These are phyloP conservation scores for Plasmodium yoelii DNA, from an alignment of 169 alveolate genomes.

Conservation along the genomic window DNA sequence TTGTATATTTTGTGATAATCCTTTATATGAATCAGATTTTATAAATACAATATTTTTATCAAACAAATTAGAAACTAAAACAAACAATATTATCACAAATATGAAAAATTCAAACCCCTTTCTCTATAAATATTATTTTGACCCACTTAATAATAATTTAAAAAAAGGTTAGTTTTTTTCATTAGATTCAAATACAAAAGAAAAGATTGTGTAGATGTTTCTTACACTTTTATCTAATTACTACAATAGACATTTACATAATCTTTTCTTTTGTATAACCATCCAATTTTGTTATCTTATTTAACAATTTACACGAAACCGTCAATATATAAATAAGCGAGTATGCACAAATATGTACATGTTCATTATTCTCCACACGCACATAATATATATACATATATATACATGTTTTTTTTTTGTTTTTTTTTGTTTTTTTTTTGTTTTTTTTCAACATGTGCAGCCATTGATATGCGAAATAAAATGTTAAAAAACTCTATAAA, in stretches of 20 bases:
- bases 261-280: not conserved
- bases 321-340: not conserved
- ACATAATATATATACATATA: not conserved
- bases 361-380: not conserved
- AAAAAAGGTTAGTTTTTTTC: conserved; percentile 26
- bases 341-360: not conserved
- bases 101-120: conserved; percentile 31
- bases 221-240: too few species aligned
- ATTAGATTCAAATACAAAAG: too few species aligned
- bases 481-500: conserved; percentile 44
- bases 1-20: conserved; percentile 49
- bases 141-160: conserved; percentile 21
- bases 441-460: not conserved
- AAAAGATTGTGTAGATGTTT: too few species aligned
- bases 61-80: too few species aligned
- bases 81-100: conserved; percentile 6
- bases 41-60: conserved; percentile 17
- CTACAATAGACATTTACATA: too few species aligned
- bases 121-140: conserved; percentile 39
- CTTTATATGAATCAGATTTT: conserved; percentile 17
- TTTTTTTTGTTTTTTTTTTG: not conserved
- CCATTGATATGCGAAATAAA: conserved; percentile 36
- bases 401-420: not conserved
- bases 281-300: not conserved
- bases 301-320: not conserved